These are phyloP conservation scores for Didymella lethalis DNA, from an alignment of 2,329 filamentous ascomycete genomes.

Conservation along the genomic window DNA sequence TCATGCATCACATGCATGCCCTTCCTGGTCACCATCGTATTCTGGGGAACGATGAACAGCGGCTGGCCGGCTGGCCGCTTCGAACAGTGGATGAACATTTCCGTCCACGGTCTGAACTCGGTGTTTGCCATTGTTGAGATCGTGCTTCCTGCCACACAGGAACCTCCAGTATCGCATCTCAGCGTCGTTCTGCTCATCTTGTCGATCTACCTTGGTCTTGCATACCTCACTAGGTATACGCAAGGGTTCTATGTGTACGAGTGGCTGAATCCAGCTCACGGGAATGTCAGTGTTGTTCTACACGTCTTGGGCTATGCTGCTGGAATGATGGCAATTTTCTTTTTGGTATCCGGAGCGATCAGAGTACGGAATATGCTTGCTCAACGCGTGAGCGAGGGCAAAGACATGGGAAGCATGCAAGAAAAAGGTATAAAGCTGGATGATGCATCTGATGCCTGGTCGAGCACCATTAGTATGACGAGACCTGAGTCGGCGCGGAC, in stretches of 20 bases:
- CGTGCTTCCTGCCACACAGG: slow-evolving; percentile 68
- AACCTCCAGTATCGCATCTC: slow-evolving; percentile 69
- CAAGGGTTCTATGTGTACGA: slow-evolving; percentile 77
- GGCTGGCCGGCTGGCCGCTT: slow-evolving; percentile 53
- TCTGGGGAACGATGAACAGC: slow-evolving; percentile 49
- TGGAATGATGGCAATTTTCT: slow-evolving; percentile 31
- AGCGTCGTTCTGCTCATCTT: slow-evolving; percentile 71
- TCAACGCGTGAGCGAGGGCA: slow-evolving; percentile 11
- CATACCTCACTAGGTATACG: slow-evolving; percentile 73
- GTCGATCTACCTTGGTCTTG: slow-evolving; percentile 72
- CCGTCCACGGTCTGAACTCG: slow-evolving; percentile 77
- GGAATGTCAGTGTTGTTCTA: slow-evolving; percentile 30
- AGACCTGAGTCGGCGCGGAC: slow-evolving; percentile 13
- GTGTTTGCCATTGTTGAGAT: slow-evolving; percentile 76
- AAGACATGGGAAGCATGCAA: slow-evolving; percentile 9
- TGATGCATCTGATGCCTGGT: slow-evolving; percentile 25
- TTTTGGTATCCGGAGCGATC: slow-evolving; percentile 28
- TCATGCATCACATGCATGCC: slow-evolving; percentile 50
- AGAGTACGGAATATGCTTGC: slow-evolving; percentile 25
- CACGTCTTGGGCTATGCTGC: slow-evolving; percentile 37
- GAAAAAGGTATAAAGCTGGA: slow-evolving; percentile 27
- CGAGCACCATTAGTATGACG: slow-evolving; percentile 20
- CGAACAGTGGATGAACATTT: slow-evolving; percentile 65
- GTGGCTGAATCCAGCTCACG: slow-evolving; percentile 53
- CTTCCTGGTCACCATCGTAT: slow-evolving; percentile 52